These are phyloP conservation scores for Brassica napus DNA, from an alignment of 345 rosid genomes.

Conservation along the genomic window Da-Ae NC_063440.1:22215001-22215500, in stretches of 20 bases:
- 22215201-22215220: conserved; percentile 62
- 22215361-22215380: too few relatives aligned
- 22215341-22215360: too few relatives aligned
- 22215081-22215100: neutral
- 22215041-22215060: conserved; percentile 48
- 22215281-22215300: too few relatives aligned
- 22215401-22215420: too few relatives aligned
- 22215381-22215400: too few relatives aligned
- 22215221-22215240: conserved; percentile 76
- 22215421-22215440: too few relatives aligned
- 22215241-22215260: conserved; percentile 13
- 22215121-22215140: conserved; percentile 18
- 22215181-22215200: conserved; percentile 9
- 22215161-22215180: conserved; percentile 90
- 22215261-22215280: too few relatives aligned
- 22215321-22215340: too few relatives aligned
- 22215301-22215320: too few relatives aligned
- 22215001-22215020: conserved; percentile 94
- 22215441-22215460: too few relatives aligned
- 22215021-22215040: conserved; percentile 88
- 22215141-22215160: conserved; percentile 56
- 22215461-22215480: too few relatives aligned
- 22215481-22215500: too few relatives aligned
- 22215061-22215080: neutral
- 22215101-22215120: conserved; percentile 5